Evolutionary conservation across 768 basidiomycete genomes (phyloP), one percentile per base, ranked within the genome.

Genomic region (Boletellus sp.): DNA sequence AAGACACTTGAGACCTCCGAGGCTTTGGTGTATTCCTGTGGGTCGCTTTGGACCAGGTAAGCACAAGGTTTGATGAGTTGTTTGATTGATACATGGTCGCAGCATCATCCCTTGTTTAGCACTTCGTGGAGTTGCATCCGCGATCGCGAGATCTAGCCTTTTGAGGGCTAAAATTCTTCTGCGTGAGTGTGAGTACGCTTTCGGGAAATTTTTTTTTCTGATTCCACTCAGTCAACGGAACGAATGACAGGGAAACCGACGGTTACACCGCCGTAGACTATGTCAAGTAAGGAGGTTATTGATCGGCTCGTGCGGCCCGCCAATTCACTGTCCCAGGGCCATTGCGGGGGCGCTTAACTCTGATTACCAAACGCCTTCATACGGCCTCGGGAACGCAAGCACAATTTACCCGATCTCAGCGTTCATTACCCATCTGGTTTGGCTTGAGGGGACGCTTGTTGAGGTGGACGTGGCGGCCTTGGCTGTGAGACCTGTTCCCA

Each of bases 91-190:
- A 50, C 32, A 33, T 6, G 17, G 20, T 47, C 45, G 38, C 55
- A 90, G 89, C 58, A 89, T 96, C 52, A 84, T 94, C n/a, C 94
- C 94, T 0, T 95, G 94, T 66, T 75, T 97, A 22, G 88, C 92
- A 1, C 69, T 97, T 24, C 81, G 83, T 47, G 90, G 90, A 2
- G 84, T 95, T 12, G 90, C 85, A 2, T 69, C 77, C 41, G 80
- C 78, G 17, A 93, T 95, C 50, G 90, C 90, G 15, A 74, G 79
- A 28, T 94, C 91, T 33, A 69, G 69, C 11, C 76, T 76, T 17
- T 73, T 95, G 24, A 78, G 78, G 26, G 87, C 85, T 7, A 96
- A 96, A 66, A 78, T 94, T 7, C 69, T 97, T n/a, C 76, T 97
- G 0, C 65, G 94, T 94, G 63, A 70, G 87, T 71, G 5, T 43